Evolutionary conservation across 2,329 filamentous ascomycete species (phyloP), one percentile per base, ranked within the genome.

Genomic region (Cladophialophora yegresii): DNA sequence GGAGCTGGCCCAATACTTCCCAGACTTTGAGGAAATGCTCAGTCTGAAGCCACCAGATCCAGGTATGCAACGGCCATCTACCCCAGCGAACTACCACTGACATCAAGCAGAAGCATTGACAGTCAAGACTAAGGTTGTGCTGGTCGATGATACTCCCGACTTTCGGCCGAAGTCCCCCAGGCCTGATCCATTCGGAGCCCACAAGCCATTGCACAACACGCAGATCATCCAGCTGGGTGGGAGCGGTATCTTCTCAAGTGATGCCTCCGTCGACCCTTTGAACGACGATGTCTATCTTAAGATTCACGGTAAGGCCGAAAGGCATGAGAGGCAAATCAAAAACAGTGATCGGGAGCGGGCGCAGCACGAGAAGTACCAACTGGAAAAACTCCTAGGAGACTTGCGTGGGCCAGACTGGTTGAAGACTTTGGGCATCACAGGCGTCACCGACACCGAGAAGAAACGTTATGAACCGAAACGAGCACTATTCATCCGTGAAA

Each of bases 381-480:
- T 89, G n/a, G 86, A 89, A 66, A 80, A 85, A 7, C 77, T 89
- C 16, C 82, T 97, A 6, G 92, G 95, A 60, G 92, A 92, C 20
- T 83, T 99, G 0, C 89, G 92, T 74, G 91, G 93, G 2, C 91
- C 90, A 63, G 95, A 98, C 76, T 99, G 95, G 95, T 82, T 97
- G 62, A 88, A 90, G 66, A 85, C 93, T 3, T 92, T 99, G 87
- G 95, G 93, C 28, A 89, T 98, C 36, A 93, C 87, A 68, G 91
- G 85, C 43, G 79, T 96, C 43, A 96, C 92, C 0, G 93, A 97
- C 73, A 87, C 87, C 23, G 91, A 91, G 73, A 93, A 91, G 77
- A 95, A 90, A 75, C 85, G 89, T 32, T 97, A 92, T 76, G 92
- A 96, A 76, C 87, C 89, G 2, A 95, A 95, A 66, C 86, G 95